Evolutionary conservation across 257 asterid species (phyloP).

Genomic region (Solanum appendiculatum): DNA sequence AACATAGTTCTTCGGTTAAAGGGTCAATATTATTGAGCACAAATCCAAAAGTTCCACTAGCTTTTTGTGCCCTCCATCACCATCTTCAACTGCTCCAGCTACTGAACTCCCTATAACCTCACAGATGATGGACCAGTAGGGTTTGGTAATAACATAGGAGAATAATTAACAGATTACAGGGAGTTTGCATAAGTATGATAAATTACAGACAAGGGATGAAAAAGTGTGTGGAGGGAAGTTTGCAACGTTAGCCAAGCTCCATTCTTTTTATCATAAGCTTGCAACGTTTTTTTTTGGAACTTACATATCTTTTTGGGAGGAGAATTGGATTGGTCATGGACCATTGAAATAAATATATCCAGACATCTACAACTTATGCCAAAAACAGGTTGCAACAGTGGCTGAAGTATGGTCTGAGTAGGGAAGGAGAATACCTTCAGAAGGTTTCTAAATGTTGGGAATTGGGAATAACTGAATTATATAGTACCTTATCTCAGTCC

Average conservation of each 20-base stretch:
- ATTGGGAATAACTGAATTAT: not conserved
- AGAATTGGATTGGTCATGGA: not conserved
- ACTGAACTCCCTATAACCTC: not conserved
- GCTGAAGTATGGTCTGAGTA: not conserved
- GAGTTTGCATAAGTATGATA: not conserved
- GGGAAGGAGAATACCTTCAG: not conserved
- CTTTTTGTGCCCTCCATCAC: not conserved
- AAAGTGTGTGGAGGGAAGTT: not conserved
- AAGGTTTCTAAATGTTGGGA: not conserved
- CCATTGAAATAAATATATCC: not conserved
- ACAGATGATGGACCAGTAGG: no score
- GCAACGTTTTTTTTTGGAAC: not conserved
- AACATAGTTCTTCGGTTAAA: not conserved
- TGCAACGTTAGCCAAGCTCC: not conserved
- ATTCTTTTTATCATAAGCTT: not conserved
- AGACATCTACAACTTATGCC: not conserved
- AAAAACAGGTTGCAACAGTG: not conserved
- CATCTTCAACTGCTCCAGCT: not conserved
- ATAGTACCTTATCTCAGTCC: not conserved
- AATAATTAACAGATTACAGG: not conserved
- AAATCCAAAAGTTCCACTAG: not conserved
- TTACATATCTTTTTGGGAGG: not conserved
- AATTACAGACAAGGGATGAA: not conserved
- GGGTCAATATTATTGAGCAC: not conserved
- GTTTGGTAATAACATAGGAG: not conserved